Percentiles rank a stretch among this genome's conserved stretches.
These are phyloP conservation scores for Aspergillus arachidicola DNA, from an alignment of 2,329 filamentous ascomycete species.

Conservation along the genomic window DNA sequence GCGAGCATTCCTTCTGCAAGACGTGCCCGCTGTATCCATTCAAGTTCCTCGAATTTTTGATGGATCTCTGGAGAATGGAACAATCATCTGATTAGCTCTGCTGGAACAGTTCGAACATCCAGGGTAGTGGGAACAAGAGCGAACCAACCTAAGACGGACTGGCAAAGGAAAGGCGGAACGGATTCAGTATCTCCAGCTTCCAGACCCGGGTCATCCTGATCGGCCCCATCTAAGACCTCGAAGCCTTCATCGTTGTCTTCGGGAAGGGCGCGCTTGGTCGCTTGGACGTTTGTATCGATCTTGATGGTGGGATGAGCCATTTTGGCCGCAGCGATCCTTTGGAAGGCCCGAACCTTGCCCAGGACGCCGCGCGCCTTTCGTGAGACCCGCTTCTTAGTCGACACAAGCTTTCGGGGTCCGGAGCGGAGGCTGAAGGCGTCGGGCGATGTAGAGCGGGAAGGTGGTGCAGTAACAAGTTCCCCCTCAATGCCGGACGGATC, in stretches of 20 bases:
- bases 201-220: conserved; percentile 32
- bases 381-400: conserved; percentile 37
- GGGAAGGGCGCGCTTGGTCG: conserved; percentile 42
- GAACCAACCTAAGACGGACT: conserved; percentile 41
- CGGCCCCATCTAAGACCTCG: conserved; percentile 27
- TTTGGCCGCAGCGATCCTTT: conserved; percentile 42
- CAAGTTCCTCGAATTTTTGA: conserved; percentile 62
- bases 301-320: conserved; percentile 46
- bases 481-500: conserved; percentile 28
- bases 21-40: conserved; percentile 62
- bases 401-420: conserved; percentile 32
- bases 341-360: conserved; percentile 44
- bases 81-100: conserved; percentile 12
- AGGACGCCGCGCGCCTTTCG: conserved; percentile 45
- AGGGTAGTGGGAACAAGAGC: conserved; percentile 16
- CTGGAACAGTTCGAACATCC: background rate
- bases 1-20: conserved; percentile 49
- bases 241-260: conserved; percentile 37
- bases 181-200: conserved; percentile 33
- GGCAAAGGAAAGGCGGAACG: conserved; percentile 43
- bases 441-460: conserved; percentile 36
- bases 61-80: conserved; percentile 54
- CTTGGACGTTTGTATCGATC: conserved; percentile 42
- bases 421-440: conserved; percentile 32
- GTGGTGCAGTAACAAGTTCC: conserved; percentile 31